Evolutionary conservation across 768 basidiomycete species (phyloP), one percentile per base, ranked within the genome.

Genomic region (Tylopilus cervinicoccineus): DNA sequence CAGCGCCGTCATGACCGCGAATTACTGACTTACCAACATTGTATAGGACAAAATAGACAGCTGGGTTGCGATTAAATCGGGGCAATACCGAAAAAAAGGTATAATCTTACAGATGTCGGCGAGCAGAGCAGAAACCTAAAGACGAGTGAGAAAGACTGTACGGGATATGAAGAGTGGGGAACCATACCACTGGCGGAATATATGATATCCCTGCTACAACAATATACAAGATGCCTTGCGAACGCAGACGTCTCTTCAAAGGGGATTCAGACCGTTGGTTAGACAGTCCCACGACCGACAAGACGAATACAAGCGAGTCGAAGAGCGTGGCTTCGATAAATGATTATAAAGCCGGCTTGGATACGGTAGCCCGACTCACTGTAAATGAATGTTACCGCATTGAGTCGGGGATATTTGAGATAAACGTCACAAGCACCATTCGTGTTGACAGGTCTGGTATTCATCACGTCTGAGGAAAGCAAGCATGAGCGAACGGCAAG

Each of bases 161-260:
- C 5, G 8, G 13, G 8, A 20, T 24, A 20, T 32, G 17, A 7
- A 38, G 27, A 26, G 19, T 4, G n/a, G 20, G 14, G 19, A 24
- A 7, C 16, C 47, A 6, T 1, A 60, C 59, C 56, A 17, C 12
- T 2, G 50, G 28, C 0, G 48, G 53, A 20, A 67, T 38, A 23
- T 58, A 62, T 2, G 42, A 37, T 10, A 58, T 12, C 3, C 50
- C 48, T 5, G 51, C 52, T 4, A 56, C 23, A 13, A 38, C 51
- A 33, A 54, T 51, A 40, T 62, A 57, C 4, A 50, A 8, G 4
- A 55, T 43, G 16, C 58, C 63, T 29, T 65, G 65, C 6, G 29
- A 10, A 19, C 31, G 29, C 14, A 65, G 29, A n/a, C 46, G 50
- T 9, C 24, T 62, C 37, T 23, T 48, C 38, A 65, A 42, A 6